Percentiles rank a stretch among this genome's conserved stretches.
phyloP scores from a whole-genome alignment of 495 filamentous ascomycete species.

The Neurospora sp. region DNA sequence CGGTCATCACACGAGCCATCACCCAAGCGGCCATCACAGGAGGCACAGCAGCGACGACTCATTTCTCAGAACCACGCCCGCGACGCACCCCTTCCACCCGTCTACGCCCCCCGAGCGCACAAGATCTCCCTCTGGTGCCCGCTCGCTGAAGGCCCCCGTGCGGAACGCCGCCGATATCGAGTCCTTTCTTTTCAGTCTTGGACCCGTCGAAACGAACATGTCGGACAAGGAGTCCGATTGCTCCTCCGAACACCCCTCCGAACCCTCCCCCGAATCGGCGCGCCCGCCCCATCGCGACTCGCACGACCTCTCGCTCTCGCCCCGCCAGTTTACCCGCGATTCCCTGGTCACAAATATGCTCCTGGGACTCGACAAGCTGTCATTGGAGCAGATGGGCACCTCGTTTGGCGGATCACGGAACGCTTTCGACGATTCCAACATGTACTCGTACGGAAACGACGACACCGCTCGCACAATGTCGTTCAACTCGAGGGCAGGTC shows the following conservation, averaged over 20 bases:
- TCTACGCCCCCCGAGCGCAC: not conserved
- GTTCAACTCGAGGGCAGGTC: constrained; percentile 27
- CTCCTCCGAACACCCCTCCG: not conserved
- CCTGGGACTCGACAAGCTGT: constrained; percentile 75
- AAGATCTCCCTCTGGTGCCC: constrained; percentile 7
- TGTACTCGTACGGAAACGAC: constrained; percentile 14
- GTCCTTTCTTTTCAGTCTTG: constrained; percentile 23
- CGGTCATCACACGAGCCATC: not conserved
- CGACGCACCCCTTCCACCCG: not conserved
- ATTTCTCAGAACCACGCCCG: not conserved
- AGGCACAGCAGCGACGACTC: not conserved
- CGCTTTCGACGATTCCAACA: constrained; percentile 20
- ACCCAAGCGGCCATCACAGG: not conserved
- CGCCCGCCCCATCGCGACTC: constrained; percentile 50
- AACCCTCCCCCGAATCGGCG: constrained; percentile 17
- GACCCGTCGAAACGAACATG: constrained; percentile 22
- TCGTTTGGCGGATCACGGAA: constrained; percentile 11
- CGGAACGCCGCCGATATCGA: constrained; percentile 23
- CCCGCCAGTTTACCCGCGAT: constrained; percentile 65
- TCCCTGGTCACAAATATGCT: constrained; percentile 91
- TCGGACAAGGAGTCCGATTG: constrained; percentile 20
- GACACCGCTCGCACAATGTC: constrained; percentile 27
- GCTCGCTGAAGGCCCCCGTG: constrained; percentile 17
- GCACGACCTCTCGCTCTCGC: constrained; percentile 74
- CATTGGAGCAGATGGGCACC: constrained; percentile 39